Evolutionary conservation across 2,329 filamentous ascomycete genomes (phyloP).

Genomic region (Colletotrichum sp.): DNA sequence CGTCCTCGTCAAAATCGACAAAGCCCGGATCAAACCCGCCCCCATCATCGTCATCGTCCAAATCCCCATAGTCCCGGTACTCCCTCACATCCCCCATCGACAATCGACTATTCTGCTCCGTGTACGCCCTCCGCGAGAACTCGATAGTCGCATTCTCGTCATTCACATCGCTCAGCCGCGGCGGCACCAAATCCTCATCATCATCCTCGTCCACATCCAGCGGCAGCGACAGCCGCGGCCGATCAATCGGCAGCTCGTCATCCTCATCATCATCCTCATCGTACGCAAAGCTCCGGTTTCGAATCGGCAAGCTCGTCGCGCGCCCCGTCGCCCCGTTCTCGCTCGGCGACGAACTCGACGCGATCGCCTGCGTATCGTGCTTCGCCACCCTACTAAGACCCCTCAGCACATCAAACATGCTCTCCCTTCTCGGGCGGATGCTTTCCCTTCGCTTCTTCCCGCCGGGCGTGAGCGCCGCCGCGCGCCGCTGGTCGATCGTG

Average conservation of each 20-base stretch:
- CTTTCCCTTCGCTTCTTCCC: conserved; percentile 60
- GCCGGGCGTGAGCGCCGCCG: conserved; percentile 65
- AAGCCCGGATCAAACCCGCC: conserved; percentile 55
- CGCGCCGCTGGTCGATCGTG: conserved; percentile 63
- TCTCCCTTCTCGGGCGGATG: conserved; percentile 59
- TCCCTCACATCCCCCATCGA: conserved; percentile 64
- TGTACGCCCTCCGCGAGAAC: conserved; percentile 57
- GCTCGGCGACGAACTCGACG: conserved; percentile 52
- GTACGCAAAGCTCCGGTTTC: conserved; percentile 18
- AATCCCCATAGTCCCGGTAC: conserved; percentile 42
- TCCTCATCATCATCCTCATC: conserved; percentile 36
- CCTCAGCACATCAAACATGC: conserved; percentile 58
- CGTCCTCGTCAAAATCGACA: conserved; percentile 31
- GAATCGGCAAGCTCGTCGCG: conserved; percentile 24
- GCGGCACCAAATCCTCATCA: conserved; percentile 56
- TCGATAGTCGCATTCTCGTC: conserved; percentile 64
- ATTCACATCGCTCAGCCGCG: conserved; percentile 59
- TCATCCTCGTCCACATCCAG: conserved; percentile 47
- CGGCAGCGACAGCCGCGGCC: conserved; percentile 61
- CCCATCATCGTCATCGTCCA: conserved; percentile 47
- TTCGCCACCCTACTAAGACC: conserved; percentile 61
- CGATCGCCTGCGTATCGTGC: conserved; percentile 48
- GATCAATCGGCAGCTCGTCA: conserved; percentile 53
- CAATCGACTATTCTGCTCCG: conserved; percentile 50
- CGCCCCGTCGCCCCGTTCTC: conserved; percentile 7